These are phyloP conservation scores for Dissophora ornata DNA, from an alignment of 192 early-diverging fungal genomes.

Conservation along the genomic window DNA sequence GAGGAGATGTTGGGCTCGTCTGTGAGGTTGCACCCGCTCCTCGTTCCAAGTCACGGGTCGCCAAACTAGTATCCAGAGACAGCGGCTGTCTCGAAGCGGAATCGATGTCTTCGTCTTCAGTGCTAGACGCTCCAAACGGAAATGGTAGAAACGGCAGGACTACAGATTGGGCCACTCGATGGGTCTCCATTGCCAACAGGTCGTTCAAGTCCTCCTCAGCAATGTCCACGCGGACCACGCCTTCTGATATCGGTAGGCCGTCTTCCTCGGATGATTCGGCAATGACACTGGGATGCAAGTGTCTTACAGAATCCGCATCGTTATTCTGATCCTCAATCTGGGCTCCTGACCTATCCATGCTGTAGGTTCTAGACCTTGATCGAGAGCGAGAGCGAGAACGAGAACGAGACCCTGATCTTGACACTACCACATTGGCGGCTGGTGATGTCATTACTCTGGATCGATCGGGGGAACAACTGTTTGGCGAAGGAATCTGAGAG, in stretches of 20 bases:
- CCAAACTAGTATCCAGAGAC: background rate
- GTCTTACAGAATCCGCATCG: background rate
- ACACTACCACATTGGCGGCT: conserved; percentile 3
- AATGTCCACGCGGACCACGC: conserved; percentile 12
- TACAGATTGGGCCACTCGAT: conserved; percentile 35
- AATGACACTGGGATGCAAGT: background rate
- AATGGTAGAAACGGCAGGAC: conserved; percentile 49
- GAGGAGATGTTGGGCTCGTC: background rate
- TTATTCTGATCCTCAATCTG: too few species aligned
- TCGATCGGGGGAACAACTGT: background rate
- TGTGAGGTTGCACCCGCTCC: background rate
- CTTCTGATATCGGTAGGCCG: background rate
- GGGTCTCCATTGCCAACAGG: conserved; percentile 32
- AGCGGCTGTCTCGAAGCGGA: background rate
- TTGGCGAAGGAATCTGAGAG: too few species aligned
- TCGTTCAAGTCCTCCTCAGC: conserved; percentile 30
- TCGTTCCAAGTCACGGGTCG: background rate
- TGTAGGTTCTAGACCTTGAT: background rate
- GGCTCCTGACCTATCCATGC: background rate
- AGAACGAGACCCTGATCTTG: background rate
- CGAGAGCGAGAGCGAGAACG: background rate
- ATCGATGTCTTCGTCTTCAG: background rate
- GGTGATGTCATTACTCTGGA: background rate
- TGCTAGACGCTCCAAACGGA: background rate
- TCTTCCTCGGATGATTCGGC: background rate